Base-by-base conservation (phyloP, 2,329 filamentous ascomycete species). In the Zasmidium cellare region DNA sequence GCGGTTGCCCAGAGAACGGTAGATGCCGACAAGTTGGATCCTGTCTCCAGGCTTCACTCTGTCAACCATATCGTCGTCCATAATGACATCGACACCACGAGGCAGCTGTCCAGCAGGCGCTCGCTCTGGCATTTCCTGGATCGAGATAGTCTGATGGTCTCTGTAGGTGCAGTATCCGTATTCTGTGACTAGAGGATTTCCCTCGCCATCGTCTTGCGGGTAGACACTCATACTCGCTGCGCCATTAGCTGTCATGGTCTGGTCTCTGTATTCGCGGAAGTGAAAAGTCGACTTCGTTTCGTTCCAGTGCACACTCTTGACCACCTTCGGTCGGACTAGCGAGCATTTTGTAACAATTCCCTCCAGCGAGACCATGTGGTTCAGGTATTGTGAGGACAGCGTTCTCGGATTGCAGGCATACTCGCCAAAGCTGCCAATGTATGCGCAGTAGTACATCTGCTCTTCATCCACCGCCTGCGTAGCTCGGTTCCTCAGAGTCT, bases 121-220 rank as follows among this genome's bases (percentile, higher is more conserved):
- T 67, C 93, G 84, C 76, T 99, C 94, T 0, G 94, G 94, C 94
- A 99, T 99, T 79, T 99, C 94, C 77, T 99, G 94, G 65, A 99
- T 97, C 0, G 93, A 97, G 59, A 99, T 91, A 16, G 91, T 96
- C 75, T 99, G 94, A 72, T 99, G 94, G 73, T 99, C 94, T 71
- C 93, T 85, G 77, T 97, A 99, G 51, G 89, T 94, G 74, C 89
- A 96, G 77, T 96, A 93, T 22, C 94, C 94, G 73, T 97, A 99
- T 72, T 99, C 94, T 2, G 94, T 99, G 58, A 91, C 85, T 19
- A 99, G 82, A 77, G 93, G 89, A 71, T 97, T 96, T 61, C 92
- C 92, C 9, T 96, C 87, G 45, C 93, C 92, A 71, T 97, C 93
- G 71, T 96, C 90, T 65, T 92, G 91, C 3, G 93, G 93, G 72